Percentiles rank a stretch among this genome's conserved stretches.
Evolutionary conservation across 1,284 basidiomycete species (phyloP).

Genomic region (Termitomyces sp.): DNA sequence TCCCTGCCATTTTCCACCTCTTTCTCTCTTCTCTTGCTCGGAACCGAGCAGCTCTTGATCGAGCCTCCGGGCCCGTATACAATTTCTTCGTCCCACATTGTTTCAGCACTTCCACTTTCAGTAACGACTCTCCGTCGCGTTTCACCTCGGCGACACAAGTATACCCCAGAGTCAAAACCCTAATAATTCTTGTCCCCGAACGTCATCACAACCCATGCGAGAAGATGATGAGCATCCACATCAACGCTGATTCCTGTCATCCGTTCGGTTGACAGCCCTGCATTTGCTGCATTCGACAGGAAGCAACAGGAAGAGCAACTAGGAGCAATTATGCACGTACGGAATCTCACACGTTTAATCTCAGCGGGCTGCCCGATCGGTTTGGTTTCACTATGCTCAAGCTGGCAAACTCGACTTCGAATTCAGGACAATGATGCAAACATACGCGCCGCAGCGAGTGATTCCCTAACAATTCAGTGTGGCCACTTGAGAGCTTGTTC

Average conservation of each 20-base stretch:
- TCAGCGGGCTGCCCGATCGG: constrained; percentile 5
- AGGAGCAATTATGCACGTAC: not conserved
- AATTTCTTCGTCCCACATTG: not conserved
- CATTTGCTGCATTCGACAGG: not conserved
- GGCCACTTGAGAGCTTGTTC: not conserved
- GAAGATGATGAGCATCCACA: not conserved
- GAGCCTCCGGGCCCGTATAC: not conserved
- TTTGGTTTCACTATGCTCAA: not conserved
- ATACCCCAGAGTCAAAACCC: not conserved
- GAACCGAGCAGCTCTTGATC: constrained; percentile 10
- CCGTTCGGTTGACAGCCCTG: not conserved
- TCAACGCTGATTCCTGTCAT: constrained; percentile 5
- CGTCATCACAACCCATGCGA: not conserved
- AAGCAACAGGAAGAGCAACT: not conserved
- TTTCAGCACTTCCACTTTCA: not conserved
- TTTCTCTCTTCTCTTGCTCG: constrained; percentile 5
- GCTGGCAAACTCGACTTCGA: no score
- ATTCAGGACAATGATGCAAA: not conserved
- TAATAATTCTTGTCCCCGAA: not conserved
- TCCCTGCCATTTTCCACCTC: not conserved
- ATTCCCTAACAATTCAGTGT: no score
- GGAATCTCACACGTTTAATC: not conserved
- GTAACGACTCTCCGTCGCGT: not conserved
- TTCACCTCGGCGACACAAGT: not conserved
- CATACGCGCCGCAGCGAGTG: not conserved